A percentile compares a stretch with the other conserved stretches of the same genome.
Evolutionary conservation across 1,284 basidiomycete species (phyloP).

Genomic region (Cryptococcus jaspeensis): DNA sequence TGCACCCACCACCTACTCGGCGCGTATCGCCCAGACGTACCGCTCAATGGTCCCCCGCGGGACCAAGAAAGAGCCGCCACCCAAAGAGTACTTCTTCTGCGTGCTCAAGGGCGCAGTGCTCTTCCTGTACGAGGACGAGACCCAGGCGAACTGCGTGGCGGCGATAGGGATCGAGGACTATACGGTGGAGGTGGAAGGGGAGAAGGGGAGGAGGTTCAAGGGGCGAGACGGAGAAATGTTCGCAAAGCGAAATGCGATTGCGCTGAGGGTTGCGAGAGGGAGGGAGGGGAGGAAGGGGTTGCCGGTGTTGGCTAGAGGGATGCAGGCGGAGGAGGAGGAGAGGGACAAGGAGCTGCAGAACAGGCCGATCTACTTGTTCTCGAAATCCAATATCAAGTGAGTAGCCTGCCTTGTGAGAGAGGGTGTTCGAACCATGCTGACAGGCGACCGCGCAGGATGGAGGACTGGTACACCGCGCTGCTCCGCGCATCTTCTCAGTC

Average conservation of each 20-base stretch:
- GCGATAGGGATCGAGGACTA: slow-evolving; percentile 73
- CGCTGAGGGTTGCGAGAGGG: slow-evolving; percentile 60
- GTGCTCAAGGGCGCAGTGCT: slow-evolving; percentile 83
- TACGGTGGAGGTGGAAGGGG: slow-evolving; percentile 70
- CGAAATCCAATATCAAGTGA: slow-evolving; percentile 69
- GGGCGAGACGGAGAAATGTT: slow-evolving; percentile 70
- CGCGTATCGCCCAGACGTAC: slow-evolving; percentile 41
- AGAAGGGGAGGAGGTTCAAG: slow-evolving; percentile 53
- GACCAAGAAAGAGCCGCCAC: slow-evolving; percentile 67
- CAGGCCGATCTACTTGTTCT: slow-evolving; percentile 85
- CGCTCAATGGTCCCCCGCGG: slow-evolving; percentile 43
- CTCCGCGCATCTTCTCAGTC: slow-evolving; percentile 64
- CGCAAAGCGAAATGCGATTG: slow-evolving; percentile 81
- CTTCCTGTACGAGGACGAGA: slow-evolving; percentile 87
- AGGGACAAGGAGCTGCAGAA: slow-evolving; percentile 53
- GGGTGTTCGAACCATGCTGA: not conserved
- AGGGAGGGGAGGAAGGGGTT: slow-evolving; percentile 31
- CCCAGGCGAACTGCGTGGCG: slow-evolving; percentile 78
- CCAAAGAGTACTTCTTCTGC: slow-evolving; percentile 85
- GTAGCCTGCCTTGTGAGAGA: slow-evolving; percentile 5
- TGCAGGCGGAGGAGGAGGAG: slow-evolving; percentile 23
- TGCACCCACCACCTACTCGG: slow-evolving; percentile 18
- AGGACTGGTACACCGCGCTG: slow-evolving; percentile 93
- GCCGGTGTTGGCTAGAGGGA: slow-evolving; percentile 34
- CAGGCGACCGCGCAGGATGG: slow-evolving; percentile 39